Percentiles rank a stretch among this genome's conserved stretches.
phyloP scores from a whole-genome alignment of 306 rosid genomes.

The Biancaea sappan region DNA sequence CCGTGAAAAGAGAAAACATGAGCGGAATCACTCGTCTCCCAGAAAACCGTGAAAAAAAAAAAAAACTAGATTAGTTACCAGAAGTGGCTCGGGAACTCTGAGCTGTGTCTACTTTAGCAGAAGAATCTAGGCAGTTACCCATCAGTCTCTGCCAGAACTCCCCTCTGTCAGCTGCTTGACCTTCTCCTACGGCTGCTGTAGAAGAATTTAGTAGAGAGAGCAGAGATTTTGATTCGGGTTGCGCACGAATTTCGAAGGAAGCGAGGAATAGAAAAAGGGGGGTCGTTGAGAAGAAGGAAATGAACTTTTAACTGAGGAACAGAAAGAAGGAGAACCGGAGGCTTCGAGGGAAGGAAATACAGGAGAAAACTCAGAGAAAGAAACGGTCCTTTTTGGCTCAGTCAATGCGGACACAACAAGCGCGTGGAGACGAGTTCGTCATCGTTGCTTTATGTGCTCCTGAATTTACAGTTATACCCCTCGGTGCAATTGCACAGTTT shows the following conservation, averaged over 20 bases:
- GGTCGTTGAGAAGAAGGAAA: constrained; percentile 1
- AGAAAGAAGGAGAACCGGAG: background rate
- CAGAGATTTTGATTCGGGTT: background rate
- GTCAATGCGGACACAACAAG: constrained; percentile 30
- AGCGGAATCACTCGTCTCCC: background rate
- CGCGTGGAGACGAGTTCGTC: constrained; percentile 36
- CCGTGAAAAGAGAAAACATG: background rate
- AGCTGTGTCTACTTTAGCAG: constrained; percentile 67
- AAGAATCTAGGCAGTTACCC: constrained; percentile 88
- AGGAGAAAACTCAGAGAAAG: constrained; percentile 20
- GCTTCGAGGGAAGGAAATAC: constrained; percentile 6
- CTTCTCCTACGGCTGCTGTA: background rate
- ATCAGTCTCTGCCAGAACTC: constrained; percentile 29
- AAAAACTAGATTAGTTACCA: constrained; percentile 40
- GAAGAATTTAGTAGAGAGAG: background rate
- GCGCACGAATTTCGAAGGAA: background rate
- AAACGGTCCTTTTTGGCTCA: constrained; percentile 14
- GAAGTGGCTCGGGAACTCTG: constrained; percentile 50
- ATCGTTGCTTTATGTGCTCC: background rate
- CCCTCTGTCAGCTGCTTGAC: background rate
- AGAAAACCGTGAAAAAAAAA: background rate
- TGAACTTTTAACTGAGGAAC: constrained; percentile 12
- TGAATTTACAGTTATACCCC: constrained; percentile 34
- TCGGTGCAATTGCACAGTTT: background rate
- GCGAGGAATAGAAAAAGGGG: background rate